Percentiles rank a stretch among this genome's conserved stretches.
These are phyloP conservation scores for Neopestalotiopsis rosae DNA, from an alignment of 2,329 filamentous ascomycete genomes.

Conservation along the genomic window DNA sequence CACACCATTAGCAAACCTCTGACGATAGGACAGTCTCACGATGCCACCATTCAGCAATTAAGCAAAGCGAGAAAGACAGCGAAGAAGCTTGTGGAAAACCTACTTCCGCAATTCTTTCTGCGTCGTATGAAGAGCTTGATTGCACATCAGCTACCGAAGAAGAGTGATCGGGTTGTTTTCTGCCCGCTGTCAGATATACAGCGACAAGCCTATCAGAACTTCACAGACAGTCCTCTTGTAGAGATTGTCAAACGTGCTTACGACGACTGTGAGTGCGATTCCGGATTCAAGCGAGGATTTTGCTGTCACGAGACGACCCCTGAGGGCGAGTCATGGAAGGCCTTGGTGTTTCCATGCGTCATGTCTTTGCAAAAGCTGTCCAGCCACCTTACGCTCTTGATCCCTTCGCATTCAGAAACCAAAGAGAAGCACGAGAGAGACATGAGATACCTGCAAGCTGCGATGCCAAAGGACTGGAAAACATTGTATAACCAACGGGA, in stretches of 20 bases:
- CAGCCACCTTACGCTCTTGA: slow-evolving; percentile 89
- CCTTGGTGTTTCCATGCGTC: slow-evolving; percentile 84
- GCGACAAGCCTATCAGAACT: slow-evolving; percentile 80
- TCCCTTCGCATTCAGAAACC: slow-evolving; percentile 69
- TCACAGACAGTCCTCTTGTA: slow-evolving; percentile 75
- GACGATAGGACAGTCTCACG: slow-evolving; percentile 88
- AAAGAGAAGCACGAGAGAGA: slow-evolving; percentile 80
- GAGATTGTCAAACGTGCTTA: slow-evolving; percentile 70
- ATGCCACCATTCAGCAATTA: slow-evolving; percentile 83
- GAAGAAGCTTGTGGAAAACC: slow-evolving; percentile 81
- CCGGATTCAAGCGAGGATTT: slow-evolving; percentile 75
- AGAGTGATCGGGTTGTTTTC: slow-evolving; percentile 93
- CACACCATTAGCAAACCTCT: slow-evolving; percentile 78
- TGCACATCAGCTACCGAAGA: slow-evolving; percentile 90
- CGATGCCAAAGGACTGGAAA: slow-evolving; percentile 77
- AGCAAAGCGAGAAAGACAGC: slow-evolving; percentile 82
- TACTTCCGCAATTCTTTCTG: slow-evolving; percentile 88
- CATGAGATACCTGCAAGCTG: slow-evolving; percentile 73
- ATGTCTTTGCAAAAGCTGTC: slow-evolving; percentile 83
- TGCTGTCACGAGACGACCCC: slow-evolving; percentile 73
- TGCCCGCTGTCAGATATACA: slow-evolving; percentile 88
- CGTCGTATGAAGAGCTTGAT: slow-evolving; percentile 93
- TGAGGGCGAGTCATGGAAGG: slow-evolving; percentile 72
- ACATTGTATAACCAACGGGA: slow-evolving; percentile 77
- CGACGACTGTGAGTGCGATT: slow-evolving; percentile 73